Percentiles rank a stretch among this genome's conserved stretches.
These are phyloP conservation scores for Thalassiosira mediterranea DNA, from an alignment of 352 stramenopile genomes.

Conservation along the genomic window DNA sequence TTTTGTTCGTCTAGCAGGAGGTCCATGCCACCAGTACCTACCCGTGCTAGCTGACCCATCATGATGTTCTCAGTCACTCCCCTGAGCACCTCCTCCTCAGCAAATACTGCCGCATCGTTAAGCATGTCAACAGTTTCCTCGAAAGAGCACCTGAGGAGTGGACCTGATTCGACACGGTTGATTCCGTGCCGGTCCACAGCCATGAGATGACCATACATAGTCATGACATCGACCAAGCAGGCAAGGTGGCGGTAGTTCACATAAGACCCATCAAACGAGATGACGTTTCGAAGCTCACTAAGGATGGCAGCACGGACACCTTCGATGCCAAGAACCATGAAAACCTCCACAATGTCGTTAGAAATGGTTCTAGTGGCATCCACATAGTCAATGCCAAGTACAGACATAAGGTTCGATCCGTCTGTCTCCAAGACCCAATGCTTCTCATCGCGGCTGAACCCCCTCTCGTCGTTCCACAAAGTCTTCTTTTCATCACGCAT, in stretches of 20 bases:
- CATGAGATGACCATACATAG: slow-evolving; percentile 95
- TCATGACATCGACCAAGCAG: slow-evolving; percentile 99
- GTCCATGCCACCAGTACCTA: slow-evolving; percentile 97
- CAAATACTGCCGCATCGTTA: slow-evolving; percentile 98
- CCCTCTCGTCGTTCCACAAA: slow-evolving; percentile 93
- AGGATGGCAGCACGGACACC: slow-evolving; percentile 85
- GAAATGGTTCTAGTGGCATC: slow-evolving; percentile 96
- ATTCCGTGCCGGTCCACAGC: slow-evolving; percentile 99
- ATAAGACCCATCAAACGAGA: slow-evolving; percentile 99
- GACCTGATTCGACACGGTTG: slow-evolving; percentile 97
- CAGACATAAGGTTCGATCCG: slow-evolving; percentile 97
- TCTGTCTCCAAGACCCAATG: slow-evolving; percentile 99
- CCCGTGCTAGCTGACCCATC: slow-evolving; percentile 94
- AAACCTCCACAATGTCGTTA: slow-evolving; percentile 99
- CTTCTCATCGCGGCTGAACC: slow-evolving; percentile 94
- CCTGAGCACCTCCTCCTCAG: slow-evolving; percentile 95
- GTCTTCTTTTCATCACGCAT: slow-evolving; percentile 94
- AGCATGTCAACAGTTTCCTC: slow-evolving; percentile 99
- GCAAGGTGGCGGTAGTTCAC: slow-evolving; percentile 99
- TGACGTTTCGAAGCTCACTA: slow-evolving; percentile 96
- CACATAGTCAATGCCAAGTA: slow-evolving; percentile 96
- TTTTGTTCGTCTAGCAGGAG: slow-evolving; percentile 98
- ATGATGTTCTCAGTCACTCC: slow-evolving; percentile 99
- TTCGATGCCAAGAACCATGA: slow-evolving; percentile 91
- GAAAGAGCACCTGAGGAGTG: slow-evolving; percentile 97